Conservation (phyloP, 208 protist species). For the Trypanosoma avium region DNA sequence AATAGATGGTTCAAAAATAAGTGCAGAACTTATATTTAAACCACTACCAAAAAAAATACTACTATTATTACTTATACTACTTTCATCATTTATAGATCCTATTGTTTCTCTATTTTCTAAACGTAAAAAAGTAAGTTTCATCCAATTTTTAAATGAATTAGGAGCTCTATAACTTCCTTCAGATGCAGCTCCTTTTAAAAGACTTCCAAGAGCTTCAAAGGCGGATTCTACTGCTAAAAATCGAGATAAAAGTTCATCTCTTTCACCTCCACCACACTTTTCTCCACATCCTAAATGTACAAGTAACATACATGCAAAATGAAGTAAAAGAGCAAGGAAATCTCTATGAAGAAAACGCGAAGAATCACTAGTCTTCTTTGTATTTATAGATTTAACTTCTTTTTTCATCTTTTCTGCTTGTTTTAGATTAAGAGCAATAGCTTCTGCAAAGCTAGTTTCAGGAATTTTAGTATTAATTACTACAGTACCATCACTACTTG, state of each 20-base stretch:
- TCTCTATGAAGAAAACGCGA: slow-evolving; percentile 18
- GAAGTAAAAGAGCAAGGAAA: slow-evolving; percentile 17
- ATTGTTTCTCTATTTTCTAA: too few relatives aligned
- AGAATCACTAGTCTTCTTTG: neutral
- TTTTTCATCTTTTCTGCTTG: slow-evolving; percentile 4
- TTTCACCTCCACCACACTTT: neutral
- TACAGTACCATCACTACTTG: slow-evolving; percentile 9
- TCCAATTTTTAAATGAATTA: slow-evolving; percentile 11
- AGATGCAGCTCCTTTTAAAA: slow-evolving; percentile 6
- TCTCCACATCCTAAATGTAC: slow-evolving; percentile 24
- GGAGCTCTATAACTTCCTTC: slow-evolving; percentile 8
- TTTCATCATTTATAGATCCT: neutral
- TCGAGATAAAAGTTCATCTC: slow-evolving; percentile 1
- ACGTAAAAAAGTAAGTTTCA: slow-evolving; percentile 21
- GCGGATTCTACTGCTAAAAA: slow-evolving; percentile 21
- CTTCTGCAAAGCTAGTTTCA: slow-evolving; percentile 2
- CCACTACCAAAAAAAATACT: neutral
- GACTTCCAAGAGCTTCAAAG: slow-evolving; percentile 16
- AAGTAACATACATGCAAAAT: slow-evolving; percentile 26
- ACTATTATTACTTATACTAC: neutral
- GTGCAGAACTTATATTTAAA: neutral
- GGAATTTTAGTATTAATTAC: slow-evolving; percentile 12
- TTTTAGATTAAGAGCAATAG: slow-evolving; percentile 1
- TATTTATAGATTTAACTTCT: neutral
- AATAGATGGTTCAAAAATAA: slow-evolving; percentile 17